Conservation (phyloP, 768 basidiomycete genomes). For the Mrakia frigida region DNA sequence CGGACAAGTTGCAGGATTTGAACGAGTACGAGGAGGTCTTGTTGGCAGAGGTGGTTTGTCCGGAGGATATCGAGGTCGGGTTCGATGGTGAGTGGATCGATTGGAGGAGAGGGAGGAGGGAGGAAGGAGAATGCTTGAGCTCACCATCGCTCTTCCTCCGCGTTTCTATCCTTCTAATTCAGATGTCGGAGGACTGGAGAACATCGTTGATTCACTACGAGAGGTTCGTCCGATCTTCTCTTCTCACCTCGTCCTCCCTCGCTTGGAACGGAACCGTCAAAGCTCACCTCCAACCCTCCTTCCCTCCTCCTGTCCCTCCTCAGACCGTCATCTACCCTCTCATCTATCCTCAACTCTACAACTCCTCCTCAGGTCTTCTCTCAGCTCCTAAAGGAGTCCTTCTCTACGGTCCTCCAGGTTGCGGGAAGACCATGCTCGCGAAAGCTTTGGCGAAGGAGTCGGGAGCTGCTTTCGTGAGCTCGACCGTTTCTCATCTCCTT, state of each 20-base stretch:
- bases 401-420: conserved; percentile 93
- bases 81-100: conserved; percentile 58
- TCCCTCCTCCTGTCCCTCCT: not conserved
- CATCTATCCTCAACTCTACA: conserved; percentile 81
- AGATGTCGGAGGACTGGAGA: conserved; percentile 91
- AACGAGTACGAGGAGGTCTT: conserved; percentile 93
- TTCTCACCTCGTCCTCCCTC: too few relatives aligned
- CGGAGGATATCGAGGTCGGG: conserved; percentile 72
- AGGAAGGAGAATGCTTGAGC: too few relatives aligned
- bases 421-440: conserved; percentile 99
- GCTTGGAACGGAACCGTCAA: not conserved
- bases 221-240: conserved; percentile 60
- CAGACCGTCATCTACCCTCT: conserved; percentile 77
- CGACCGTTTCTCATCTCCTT: not conserved
- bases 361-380: conserved; percentile 68
- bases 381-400: conserved; percentile 93
- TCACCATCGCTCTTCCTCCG: not conserved
- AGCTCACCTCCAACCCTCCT: not conserved
- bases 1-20: conserved; percentile 56
- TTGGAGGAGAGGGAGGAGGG: too few relatives aligned
- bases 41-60: conserved; percentile 86
- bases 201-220: conserved; percentile 79
- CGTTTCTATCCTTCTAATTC: conserved; percentile 35
- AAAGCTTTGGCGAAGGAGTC: conserved; percentile 96
- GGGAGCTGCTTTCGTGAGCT: conserved; percentile 72